phyloP scores from a whole-genome alignment of 306 rosid genomes.

The Fragaria vesca region DNA sequence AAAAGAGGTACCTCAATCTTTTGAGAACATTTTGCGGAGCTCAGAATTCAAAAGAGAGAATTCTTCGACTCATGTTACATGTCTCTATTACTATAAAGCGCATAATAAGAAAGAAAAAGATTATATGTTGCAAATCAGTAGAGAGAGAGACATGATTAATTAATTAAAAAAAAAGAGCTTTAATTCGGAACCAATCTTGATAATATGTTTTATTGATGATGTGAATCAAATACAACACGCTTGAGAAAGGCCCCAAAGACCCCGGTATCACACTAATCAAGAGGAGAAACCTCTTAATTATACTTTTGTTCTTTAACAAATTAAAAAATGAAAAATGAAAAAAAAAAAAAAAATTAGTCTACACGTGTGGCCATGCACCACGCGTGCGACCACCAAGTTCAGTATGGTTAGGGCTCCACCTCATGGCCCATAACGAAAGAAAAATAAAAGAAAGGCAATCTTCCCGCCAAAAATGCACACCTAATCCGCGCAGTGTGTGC shows the following conservation, averaged over 20 bases:
- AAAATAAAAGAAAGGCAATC: conserved; percentile 10
- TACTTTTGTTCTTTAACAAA: not conserved
- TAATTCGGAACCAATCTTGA: not conserved
- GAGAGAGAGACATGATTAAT: not conserved
- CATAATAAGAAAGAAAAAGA: no score
- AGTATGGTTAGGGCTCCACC: conserved; percentile 52
- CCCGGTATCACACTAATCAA: conserved; percentile 19
- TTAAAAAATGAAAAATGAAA: conserved; percentile 8
- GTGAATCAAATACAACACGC: conserved; percentile 63
- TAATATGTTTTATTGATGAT: conserved; percentile 38
- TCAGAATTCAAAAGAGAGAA: no score
- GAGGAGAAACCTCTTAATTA: not conserved
- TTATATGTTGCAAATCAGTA: no score
- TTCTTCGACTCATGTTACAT: no score
- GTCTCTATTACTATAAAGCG: no score
- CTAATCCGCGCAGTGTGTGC: conserved; percentile 28
- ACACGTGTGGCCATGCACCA: conserved; percentile 51
- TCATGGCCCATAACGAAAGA: conserved; percentile 29
- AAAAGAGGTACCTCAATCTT: no score
- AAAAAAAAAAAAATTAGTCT: conserved; percentile 20
- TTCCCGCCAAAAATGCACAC: conserved; percentile 62
- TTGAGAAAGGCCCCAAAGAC: conserved; percentile 87
- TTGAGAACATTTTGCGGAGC: no score
- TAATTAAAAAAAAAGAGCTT: not conserved
- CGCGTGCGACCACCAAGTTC: conserved; percentile 51